Base-by-base conservation (phyloP, 345 rosid species). In the Anacardium occidentale region DNA sequence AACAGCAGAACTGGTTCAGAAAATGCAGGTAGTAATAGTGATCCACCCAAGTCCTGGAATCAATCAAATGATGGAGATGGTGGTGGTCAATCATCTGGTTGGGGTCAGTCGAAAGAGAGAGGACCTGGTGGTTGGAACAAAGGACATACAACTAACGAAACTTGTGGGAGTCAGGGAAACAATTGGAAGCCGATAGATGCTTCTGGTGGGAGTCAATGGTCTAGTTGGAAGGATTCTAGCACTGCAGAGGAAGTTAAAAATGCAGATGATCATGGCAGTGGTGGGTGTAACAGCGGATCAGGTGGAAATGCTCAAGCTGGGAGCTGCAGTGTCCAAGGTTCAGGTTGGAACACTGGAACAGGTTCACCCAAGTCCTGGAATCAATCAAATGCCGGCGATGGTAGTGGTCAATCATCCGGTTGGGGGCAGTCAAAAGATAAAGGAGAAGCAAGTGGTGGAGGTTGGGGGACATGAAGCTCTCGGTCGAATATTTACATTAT, bases 381-480 rank as follows among this genome's bases (percentile, higher is more conserved):
- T 74, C 73, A 59, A 51, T 61, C 84, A 54, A 59, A 57, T 32
- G 54, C 64, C 40, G 66, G 60, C 0, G 74, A 61, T 15, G 76
- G 75, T 18, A 71, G 54, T 15, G 76, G 75, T 18, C 59, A 63
- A 61, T 59, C 83, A 7, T 75, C 83, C 18, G 56, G 70, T 25
- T 68, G 75, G 80, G 68, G 7, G 40, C n/a, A 45, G 22, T 59
- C n/a, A n/a, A n/a, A n/a, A 57, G 80, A 73, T 51, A 66, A 37
- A 61, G 68, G 32, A 20, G 65, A 71, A 24, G 72, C 54, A 68
- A 73, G 40, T 15, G 54, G 72, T 22, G 64, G 68, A 40, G 77
- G 64, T 32, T 67, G 65, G 51, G 84, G 69, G 25, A 37, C 66
- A 34, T 47, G 67, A 71, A 74, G 83, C 62, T 65, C 79, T 40